phyloP scores from a whole-genome alignment of 163 green algal genomes.

The Scenedesmus sp. region DNA sequence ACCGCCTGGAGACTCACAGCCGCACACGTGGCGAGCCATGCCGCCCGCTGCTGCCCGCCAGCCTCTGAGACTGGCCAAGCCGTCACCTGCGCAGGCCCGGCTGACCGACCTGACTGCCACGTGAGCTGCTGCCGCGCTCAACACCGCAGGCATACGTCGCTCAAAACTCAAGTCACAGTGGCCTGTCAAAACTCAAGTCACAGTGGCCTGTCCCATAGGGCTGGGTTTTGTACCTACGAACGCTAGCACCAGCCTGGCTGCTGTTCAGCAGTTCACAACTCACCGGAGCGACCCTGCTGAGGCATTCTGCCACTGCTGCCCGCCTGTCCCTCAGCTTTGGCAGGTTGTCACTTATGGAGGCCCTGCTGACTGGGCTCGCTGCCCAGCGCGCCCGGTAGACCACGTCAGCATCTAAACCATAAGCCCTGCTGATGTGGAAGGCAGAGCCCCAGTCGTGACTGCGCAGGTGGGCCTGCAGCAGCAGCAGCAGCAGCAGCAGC shows the following conservation, averaged over 20 bases:
- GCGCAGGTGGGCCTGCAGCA: slow-evolving; percentile 52
- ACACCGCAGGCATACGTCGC: no score
- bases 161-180: no score
- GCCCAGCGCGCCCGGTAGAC: slow-evolving; percentile 62
- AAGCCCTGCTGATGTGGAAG: slow-evolving; percentile 40
- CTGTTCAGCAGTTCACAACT: not conserved
- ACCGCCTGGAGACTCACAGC: no score
- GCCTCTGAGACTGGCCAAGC: no score
- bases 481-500: not conserved
- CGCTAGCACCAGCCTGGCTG: not conserved
- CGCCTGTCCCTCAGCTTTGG: slow-evolving; percentile 54
- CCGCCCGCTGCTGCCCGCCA: no score
- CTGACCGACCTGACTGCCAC: no score
- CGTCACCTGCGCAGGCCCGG: no score
- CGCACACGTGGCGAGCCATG: no score
- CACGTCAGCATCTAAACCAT: slow-evolving; percentile 51
- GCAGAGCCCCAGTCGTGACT: slow-evolving; percentile 59
- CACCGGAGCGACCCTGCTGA: slow-evolving; percentile 49
- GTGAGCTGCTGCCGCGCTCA: no score
- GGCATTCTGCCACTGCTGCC: slow-evolving; percentile 59
- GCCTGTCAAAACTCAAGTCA: no score
- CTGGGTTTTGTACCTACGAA: no score
- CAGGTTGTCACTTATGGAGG: slow-evolving; percentile 58
- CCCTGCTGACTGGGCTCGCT: slow-evolving; percentile 38
- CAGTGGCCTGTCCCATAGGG: no score